Conservation (phyloP, 148 eudicot species). For the Chenopodium formosanum region DNA sequence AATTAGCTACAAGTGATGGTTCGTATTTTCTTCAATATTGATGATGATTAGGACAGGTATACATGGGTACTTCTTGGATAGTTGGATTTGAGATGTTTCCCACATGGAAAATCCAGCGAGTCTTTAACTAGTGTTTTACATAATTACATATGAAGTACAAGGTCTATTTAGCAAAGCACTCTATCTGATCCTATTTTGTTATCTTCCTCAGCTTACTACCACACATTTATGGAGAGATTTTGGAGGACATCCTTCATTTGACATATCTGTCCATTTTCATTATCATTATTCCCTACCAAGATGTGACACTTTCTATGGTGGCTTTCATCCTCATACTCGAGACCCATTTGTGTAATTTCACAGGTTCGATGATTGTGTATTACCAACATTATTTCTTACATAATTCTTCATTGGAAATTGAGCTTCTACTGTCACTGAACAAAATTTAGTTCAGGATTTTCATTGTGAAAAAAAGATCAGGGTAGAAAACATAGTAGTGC, state of each 20-base stretch:
- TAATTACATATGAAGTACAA: not conserved
- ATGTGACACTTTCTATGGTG: conserved; percentile 23
- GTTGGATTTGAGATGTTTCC: conserved; percentile 15
- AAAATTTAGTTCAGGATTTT: not conserved
- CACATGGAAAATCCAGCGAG: conserved; percentile 12
- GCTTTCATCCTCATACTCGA: conserved; percentile 11
- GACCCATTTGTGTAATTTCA: conserved; percentile 12
- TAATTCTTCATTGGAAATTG: not conserved
- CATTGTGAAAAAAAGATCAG: not conserved
- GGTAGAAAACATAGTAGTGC: conserved; percentile 16
- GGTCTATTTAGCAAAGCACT: conserved; percentile 15
- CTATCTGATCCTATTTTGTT: conserved; percentile 37
- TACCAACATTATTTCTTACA: not conserved
- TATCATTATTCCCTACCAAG: conserved; percentile 10
- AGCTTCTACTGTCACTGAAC: not conserved
- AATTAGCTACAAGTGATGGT: not conserved
- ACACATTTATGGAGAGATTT: conserved; percentile 31
- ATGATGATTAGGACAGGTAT: conserved; percentile 11
- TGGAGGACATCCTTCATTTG: conserved; percentile 30
- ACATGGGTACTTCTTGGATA: conserved; percentile 9
- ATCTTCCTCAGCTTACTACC: conserved; percentile 37
- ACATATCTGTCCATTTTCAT: conserved; percentile 20
- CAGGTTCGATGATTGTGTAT: not conserved
- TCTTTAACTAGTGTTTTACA: not conserved
- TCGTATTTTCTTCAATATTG: not conserved